phyloP scores from a whole-genome alignment of 2,329 filamentous ascomycete species.

The Fusarium cyanostomum region DNA sequence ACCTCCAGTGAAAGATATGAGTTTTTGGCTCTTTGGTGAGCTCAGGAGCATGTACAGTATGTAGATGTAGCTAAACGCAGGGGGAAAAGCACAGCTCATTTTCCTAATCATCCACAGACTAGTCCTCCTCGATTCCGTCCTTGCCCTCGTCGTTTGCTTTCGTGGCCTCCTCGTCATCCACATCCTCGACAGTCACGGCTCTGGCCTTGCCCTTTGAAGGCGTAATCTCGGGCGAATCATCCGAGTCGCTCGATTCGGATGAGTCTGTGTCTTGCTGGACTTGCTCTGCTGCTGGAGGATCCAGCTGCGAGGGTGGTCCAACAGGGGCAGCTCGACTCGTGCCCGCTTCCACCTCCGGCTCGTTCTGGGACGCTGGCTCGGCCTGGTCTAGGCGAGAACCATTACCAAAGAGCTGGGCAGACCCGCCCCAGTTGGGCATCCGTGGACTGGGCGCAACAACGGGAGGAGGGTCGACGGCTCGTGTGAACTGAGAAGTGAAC shows the following conservation, averaged over 20 bases:
- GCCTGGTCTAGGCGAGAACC: conserved; percentile 40
- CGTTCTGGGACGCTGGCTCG: conserved; percentile 29
- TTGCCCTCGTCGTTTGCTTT: background rate
- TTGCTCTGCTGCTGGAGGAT: conserved; percentile 10
- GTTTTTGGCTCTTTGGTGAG: background rate
- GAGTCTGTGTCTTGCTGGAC: conserved; percentile 13
- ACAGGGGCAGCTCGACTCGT: conserved; percentile 13
- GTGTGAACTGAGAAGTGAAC: conserved; percentile 24
- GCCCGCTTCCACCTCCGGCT: conserved; percentile 17
- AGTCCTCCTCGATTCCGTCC: conserved; percentile 11
- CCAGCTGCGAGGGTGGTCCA: conserved; percentile 11
- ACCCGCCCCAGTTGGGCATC: conserved; percentile 61
- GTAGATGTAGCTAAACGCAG: background rate
- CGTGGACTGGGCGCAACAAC: conserved; percentile 61
- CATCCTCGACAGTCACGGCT: conserved; percentile 54
- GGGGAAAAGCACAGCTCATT: background rate
- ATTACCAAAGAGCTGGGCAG: conserved; percentile 58
- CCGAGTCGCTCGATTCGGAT: conserved; percentile 24
- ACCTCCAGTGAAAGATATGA: conserved; percentile 1
- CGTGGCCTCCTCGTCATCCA: conserved; percentile 29
- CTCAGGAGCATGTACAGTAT: background rate
- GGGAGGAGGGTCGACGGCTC: conserved; percentile 38
- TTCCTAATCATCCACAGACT: background rate
- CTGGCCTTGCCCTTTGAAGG: conserved; percentile 55
- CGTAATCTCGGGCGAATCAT: conserved; percentile 21